These are phyloP conservation scores for Tylopilus rubrobrunneus DNA, from an alignment of 768 basidiomycete genomes.

Conservation along the genomic window DNA sequence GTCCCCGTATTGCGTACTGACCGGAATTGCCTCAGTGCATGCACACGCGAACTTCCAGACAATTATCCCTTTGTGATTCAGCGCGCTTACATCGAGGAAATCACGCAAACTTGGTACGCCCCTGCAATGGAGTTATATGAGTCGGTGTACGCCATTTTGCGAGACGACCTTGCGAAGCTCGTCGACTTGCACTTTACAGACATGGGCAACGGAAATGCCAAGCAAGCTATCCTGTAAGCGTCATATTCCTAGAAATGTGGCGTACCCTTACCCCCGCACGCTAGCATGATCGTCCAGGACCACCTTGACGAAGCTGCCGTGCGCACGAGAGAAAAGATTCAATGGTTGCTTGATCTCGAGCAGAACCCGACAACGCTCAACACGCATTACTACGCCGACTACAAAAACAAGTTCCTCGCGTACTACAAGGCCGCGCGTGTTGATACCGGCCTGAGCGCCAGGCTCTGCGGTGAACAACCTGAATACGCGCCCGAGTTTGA, in stretches of 20 bases:
- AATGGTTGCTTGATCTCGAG: conserved; percentile 51
- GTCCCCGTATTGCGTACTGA: background rate
- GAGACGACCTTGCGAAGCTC: conserved; percentile 38
- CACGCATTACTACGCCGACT: conserved; percentile 47
- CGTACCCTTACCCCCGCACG: background rate
- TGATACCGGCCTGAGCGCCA: conserved; percentile 2
- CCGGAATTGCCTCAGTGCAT: conserved; percentile 41
- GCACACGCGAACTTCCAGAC: conserved; percentile 67
- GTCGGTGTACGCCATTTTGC: conserved; percentile 34
- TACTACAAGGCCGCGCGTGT: conserved; percentile 40
- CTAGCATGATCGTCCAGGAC: conserved; percentile 47
- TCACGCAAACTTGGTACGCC: conserved; percentile 44
- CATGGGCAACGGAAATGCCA: conserved; percentile 51
- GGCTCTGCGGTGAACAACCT: background rate
- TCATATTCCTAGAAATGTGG: background rate
- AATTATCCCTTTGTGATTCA: conserved; percentile 64
- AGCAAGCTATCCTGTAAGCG: conserved; percentile 45
- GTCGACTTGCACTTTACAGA: conserved; percentile 47
- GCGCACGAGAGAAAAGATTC: conserved; percentile 37
- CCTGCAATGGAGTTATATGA: conserved; percentile 48
- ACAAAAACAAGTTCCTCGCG: conserved; percentile 45
- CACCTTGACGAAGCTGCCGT: conserved; percentile 45
- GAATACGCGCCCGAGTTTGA: background rate
- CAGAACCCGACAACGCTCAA: conserved; percentile 49
- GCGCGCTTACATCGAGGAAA: conserved; percentile 41